Percentiles rank a stretch among this genome's conserved stretches.
Evolutionary conservation across 2,329 filamentous ascomycete genomes (phyloP).

Genomic region (Aspergillus udagawae): DNA sequence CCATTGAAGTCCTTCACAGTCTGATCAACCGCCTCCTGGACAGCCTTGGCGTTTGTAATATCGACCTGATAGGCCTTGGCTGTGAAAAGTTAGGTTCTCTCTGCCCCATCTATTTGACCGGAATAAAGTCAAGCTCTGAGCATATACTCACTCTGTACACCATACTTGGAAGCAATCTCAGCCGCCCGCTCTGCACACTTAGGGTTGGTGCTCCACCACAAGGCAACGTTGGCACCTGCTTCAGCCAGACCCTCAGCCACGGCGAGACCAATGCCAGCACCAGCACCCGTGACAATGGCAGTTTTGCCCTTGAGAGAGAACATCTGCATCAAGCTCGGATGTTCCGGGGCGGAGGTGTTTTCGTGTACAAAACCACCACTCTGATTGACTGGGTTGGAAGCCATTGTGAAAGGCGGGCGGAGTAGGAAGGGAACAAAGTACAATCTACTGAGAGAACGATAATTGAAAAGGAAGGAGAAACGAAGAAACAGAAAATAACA

Average conservation of each 20-base stretch:
- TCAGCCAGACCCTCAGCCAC: slow-evolving; percentile 64
- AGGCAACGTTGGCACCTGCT: slow-evolving; percentile 66
- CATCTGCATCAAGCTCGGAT: slow-evolving; percentile 55
- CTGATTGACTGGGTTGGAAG: slow-evolving; percentile 30
- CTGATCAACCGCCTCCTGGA: slow-evolving; percentile 39
- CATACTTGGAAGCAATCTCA: slow-evolving; percentile 61
- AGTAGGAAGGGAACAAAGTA: not conserved
- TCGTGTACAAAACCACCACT: slow-evolving; percentile 55
- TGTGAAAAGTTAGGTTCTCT: slow-evolving; percentile 16
- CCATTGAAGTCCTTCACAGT: slow-evolving; percentile 63
- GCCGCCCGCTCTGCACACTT: slow-evolving; percentile 59
- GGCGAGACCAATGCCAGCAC: slow-evolving; percentile 64
- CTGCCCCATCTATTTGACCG: not conserved
- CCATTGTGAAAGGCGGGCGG: slow-evolving; percentile 21
- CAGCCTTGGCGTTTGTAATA: slow-evolving; percentile 39
- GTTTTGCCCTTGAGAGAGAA: slow-evolving; percentile 69
- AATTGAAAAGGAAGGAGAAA: not conserved
- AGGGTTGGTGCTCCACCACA: slow-evolving; percentile 69
- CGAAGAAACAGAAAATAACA: not conserved
- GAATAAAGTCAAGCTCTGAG: not conserved
- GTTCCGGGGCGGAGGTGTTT: slow-evolving; percentile 48
- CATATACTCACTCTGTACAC: slow-evolving; percentile 52
- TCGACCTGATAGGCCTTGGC: slow-evolving; percentile 50
- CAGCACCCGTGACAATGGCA: slow-evolving; percentile 66
- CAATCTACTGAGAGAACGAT: not conserved